Evolutionary conservation across 2,329 filamentous ascomycete genomes (phyloP).

Genomic region (Capronia americana): DNA sequence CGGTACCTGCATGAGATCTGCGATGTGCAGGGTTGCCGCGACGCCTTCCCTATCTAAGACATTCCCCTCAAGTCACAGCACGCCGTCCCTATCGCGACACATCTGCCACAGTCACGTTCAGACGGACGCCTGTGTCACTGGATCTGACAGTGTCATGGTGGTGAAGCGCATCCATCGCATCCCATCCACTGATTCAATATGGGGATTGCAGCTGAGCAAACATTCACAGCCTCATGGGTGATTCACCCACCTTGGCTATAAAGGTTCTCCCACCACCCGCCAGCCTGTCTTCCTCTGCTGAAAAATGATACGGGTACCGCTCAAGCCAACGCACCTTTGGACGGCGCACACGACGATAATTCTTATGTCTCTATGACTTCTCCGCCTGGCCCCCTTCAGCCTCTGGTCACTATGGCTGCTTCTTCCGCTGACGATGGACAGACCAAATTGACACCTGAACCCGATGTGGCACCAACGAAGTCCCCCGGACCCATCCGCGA

Average conservation of each 20-base stretch:
- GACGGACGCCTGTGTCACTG: background rate
- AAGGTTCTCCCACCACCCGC: background rate
- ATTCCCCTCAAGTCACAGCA: background rate
- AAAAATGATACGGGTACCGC: background rate
- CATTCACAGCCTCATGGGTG: background rate
- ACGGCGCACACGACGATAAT: background rate
- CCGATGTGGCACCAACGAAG: background rate
- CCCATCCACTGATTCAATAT: background rate
- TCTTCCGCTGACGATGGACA: background rate
- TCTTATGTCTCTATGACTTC: background rate
- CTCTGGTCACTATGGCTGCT: background rate
- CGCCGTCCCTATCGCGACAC: background rate
- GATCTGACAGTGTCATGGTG: background rate
- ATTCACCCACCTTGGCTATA: background rate
- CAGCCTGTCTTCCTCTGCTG: background rate
- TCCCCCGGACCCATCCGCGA: background rate
- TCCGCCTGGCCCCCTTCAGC: background rate
- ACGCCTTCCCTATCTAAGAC: background rate
- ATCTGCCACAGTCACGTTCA: background rate
- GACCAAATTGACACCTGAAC: background rate
- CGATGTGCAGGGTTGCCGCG: background rate
- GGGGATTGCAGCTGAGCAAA: background rate
- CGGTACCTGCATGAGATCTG: conserved; percentile 11
- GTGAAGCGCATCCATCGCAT: background rate
- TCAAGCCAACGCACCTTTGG: background rate